Evolutionary conservation across 768 basidiomycete species (phyloP), one percentile per base, ranked within the genome.

Genomic region (Coprinopsis strossmayeri): DNA sequence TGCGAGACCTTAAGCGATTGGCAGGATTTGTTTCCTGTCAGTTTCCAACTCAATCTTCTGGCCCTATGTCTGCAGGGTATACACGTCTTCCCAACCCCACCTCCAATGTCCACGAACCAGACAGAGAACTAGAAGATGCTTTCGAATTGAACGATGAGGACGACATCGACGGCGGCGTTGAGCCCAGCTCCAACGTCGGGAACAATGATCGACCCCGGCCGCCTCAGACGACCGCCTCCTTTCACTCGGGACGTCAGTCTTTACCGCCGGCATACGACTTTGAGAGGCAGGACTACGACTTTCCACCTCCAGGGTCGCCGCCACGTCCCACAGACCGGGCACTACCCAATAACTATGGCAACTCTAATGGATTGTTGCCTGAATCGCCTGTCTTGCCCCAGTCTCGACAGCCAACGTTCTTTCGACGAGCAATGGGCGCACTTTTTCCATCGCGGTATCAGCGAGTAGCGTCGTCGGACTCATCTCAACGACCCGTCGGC

Each of bases 231-330:
- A 5, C 7, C 12, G 5, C 37, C n/a, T n/a, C 50, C 32, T 2
- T 53, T 51, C 42, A 55, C 32, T 34, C 44, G 43, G 27, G 51
- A 55, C 21, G 55, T 10, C 18, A 20, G 23, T 44, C 61, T 1
- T 54, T 41, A 25, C 70, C 77, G 12, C 76, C 74, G 23, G 63
- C 69, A 2, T 89, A 89, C 65, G 85, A 91, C 63, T 92, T 91
- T 61, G 90, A 92, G 62, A 73, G 85, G 21, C 81, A 82, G 50
- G 83, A 86, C 54, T 82, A 80, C 57, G 79, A 81, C 53, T 72
- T 69, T 30, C 87, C 87, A 1, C 89, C 89, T 1, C 87, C 89
- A 3, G 88, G 88, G 32, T 87, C 86, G 0, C 88, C 89, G 0
- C 87, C 88, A 1, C 63, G 69, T 1, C 79, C 75, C 0, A 74